A percentile compares a stretch with the other conserved stretches of the same genome.
These are phyloP conservation scores for Eucalyptus sp. DNA, from an alignment of 345 rosid genomes.

Conservation along the genomic window DNA sequence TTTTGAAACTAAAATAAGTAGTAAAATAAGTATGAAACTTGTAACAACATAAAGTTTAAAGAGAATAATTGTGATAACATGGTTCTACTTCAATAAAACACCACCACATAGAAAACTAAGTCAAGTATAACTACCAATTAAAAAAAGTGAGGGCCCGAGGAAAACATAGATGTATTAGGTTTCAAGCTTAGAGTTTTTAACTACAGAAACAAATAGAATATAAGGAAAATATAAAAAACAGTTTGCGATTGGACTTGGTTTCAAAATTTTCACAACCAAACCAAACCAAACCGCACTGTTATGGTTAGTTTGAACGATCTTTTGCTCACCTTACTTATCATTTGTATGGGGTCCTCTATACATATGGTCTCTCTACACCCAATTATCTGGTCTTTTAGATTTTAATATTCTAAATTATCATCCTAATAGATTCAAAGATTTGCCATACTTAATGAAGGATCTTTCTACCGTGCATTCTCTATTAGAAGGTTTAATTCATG, in stretches of 20 bases:
- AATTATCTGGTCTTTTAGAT: background rate
- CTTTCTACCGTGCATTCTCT: background rate
- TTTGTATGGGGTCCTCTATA: background rate
- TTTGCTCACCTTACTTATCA: background rate
- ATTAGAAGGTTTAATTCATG: background rate
- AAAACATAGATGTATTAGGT: background rate
- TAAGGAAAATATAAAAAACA: background rate
- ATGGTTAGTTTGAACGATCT: background rate
- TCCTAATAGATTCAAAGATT: background rate
- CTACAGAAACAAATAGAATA: background rate
- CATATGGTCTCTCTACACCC: background rate
- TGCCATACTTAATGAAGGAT: background rate
- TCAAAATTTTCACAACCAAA: background rate
- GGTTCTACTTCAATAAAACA: background rate
- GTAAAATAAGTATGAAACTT: background rate
- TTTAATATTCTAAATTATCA: background rate
- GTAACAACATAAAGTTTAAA: background rate
- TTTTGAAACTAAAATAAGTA: background rate
- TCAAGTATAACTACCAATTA: background rate
- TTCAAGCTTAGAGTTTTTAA: background rate
- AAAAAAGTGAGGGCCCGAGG: background rate
- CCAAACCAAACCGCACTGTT: background rate
- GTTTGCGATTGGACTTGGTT: background rate
- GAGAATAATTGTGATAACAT: background rate
- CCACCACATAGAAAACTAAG: background rate